Evolutionary conservation across 495 filamentous ascomycete genomes (phyloP), one percentile per base, ranked within the genome.

Genomic region (Talaromyces stipitatus): DNA sequence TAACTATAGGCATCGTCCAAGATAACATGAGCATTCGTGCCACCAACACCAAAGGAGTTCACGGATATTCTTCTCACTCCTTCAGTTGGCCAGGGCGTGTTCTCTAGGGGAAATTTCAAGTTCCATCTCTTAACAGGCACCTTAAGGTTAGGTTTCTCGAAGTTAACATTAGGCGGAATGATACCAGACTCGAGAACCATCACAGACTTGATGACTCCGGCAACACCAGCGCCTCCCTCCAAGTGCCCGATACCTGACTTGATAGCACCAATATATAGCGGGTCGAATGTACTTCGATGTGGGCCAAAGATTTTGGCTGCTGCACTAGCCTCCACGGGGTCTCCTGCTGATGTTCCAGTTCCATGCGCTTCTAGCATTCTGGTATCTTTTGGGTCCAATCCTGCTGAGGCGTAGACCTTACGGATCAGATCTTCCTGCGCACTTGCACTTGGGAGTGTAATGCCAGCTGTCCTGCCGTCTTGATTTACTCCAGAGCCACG

Each of bases 201-300:
- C 5, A 77, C 72, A 0, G 76, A 71, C 60, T 87, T 87, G 56
- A 87, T 82, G 5, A 87, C 60, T 7, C 75, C 80, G 6, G 78
- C 76, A 33, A 87, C 71, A 30, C 84, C 84, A 57, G 74, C 77
- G 23, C 75, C 77, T 30, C 76, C 79, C 58, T 87, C 84, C 4
- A 80, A 62, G 62, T 87, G 84, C 6, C 84, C 71, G 11, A 73
- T 55, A 50, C 71, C 71, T 9, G 71, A 60, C 43, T 73, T 73
- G 27, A 70, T 62, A 0, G 69, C 66, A 18, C 71, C 71, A 53
- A 65, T 55, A 41, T 60, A 63, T 14, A 69, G 59, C 7, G 66
- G 68, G 4, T 65, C 62, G 2, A 60, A 57, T 8, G 57, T 16
- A 8, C 22, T 62, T 29, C 64, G 58, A 33, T 52, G 30, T 4